Base-by-base conservation (phyloP, 2,329 filamentous ascomycete genomes). In the Aspergillus sp. region DNA sequence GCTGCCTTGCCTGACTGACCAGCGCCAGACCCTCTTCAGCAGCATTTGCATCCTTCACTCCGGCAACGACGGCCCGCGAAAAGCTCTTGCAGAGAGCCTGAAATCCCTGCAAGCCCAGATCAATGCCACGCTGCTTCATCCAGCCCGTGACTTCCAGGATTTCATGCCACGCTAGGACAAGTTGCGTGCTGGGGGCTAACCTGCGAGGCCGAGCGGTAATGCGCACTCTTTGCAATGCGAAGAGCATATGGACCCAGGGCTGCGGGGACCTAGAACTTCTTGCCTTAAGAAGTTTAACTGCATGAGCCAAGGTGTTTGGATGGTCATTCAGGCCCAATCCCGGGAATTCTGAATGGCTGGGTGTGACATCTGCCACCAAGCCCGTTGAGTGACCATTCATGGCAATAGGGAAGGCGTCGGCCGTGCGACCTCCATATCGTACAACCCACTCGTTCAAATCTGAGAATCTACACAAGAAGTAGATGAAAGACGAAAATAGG, bases 401-500 rank as follows among this genome's bases (percentile, higher is more conserved):
- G 11, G 64, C 43, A 25, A 70, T 54, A 7, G 68, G 68, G 29
- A 71, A 71, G 31, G 61, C 56, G 54, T 69, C 58, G 20, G 56
- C 54, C 20, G 54, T 58, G 11, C 52, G 57, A n/a, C 60, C 50
- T 14, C 60, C 54, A 34, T 57, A 45, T 16, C 56, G 51, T 23
- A 46, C 47, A 17, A 49, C 20, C 16, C 52, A 29, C 20, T 52
- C 23, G 45, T 61, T 43, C 17, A 60, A 50, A 32, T 50, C 47
- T 3, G 64, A 64, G 56, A 68, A 66, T 5, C 61, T 63, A 54
- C 73, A 76, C 14, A 79, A 58, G 32, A 78, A 72, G 16, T 58
- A 47, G 45, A 80, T 70, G 54, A 77, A 77, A 14, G 76, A 69
- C n/a, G 71, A 63, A 53, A 81, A 74, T 1, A 79, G 52, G 41